A percentile compares a stretch with the other conserved stretches of the same genome.
These are phyloP conservation scores for Mycocentrospora acerina DNA, from an alignment of 2,329 filamentous ascomycete genomes.

Conservation along the genomic window DNA sequence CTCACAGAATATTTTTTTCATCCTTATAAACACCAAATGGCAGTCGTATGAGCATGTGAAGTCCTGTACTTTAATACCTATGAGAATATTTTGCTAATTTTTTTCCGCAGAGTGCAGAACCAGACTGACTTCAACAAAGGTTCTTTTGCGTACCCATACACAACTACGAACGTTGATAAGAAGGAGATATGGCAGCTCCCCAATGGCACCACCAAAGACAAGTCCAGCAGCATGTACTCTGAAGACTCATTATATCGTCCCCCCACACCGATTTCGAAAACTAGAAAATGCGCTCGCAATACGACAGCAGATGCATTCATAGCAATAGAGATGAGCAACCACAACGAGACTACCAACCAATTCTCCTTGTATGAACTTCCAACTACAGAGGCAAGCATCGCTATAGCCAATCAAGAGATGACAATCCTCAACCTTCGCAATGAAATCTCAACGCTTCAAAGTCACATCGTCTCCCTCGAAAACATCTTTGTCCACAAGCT, in stretches of 20 bases:
- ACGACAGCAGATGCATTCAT: background rate
- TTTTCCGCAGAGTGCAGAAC: no score
- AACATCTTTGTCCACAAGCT: conserved; percentile 15
- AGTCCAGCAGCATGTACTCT: background rate
- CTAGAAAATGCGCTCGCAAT: background rate
- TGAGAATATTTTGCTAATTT: background rate
- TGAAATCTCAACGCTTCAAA: conserved; percentile 9
- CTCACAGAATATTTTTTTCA: background rate
- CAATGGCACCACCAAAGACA: background rate
- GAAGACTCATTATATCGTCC: conserved; percentile 1
- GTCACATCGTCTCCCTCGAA: conserved; percentile 14
- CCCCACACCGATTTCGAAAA: background rate
- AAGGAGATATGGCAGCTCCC: background rate
- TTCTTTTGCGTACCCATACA: no score
- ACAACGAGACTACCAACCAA: conserved; percentile 3
- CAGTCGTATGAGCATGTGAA: background rate
- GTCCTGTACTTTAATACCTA: background rate
- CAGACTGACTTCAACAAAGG: no score
- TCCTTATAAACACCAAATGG: background rate
- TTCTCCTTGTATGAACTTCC: background rate
- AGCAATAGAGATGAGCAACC: conserved; percentile 1
- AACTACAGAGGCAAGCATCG: background rate
- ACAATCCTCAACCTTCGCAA: conserved; percentile 17
- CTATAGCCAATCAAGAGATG: conserved; percentile 6
- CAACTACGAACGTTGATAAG: background rate